Conservation (phyloP, 192 early-diverging fungal genomes). For the Coemansia sp. region DNA sequence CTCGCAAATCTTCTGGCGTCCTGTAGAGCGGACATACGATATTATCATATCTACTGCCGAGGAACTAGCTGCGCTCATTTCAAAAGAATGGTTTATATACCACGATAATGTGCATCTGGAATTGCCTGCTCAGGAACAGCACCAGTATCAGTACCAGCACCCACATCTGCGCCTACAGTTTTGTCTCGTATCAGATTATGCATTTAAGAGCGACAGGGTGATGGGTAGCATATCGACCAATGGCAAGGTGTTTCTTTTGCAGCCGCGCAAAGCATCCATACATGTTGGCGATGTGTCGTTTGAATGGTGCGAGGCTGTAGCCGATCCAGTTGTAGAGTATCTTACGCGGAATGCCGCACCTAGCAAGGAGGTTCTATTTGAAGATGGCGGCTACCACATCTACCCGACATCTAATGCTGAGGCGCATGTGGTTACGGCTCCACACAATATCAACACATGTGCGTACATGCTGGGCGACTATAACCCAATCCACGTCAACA, state of each 20-base stretch:
- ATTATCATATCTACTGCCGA: slow-evolving; percentile 62
- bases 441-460: too few species aligned
- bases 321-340: slow-evolving; percentile 80
- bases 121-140: slow-evolving; percentile 80
- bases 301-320: slow-evolving; percentile 58
- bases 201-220: too few species aligned
- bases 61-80: slow-evolving; percentile 72
- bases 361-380: slow-evolving; percentile 72
- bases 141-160: slow-evolving; percentile 60
- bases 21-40: slow-evolving; percentile 60
- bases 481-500: slow-evolving; percentile 92
- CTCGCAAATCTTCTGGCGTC: slow-evolving; percentile 68
- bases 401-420: too few species aligned
- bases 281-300: slow-evolving; percentile 77
- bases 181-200: too few species aligned
- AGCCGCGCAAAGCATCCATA: slow-evolving; percentile 53
- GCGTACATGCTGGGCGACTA: slow-evolving; percentile 80
- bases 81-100: slow-evolving; percentile 79
- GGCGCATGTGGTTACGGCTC: too few species aligned
- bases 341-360: slow-evolving; percentile 64
- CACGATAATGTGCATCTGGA: slow-evolving; percentile 49
- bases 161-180: slow-evolving; percentile 54
- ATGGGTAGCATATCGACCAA: slow-evolving; percentile 67
- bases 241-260: slow-evolving; percentile 57
- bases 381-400: slow-evolving; percentile 57